phyloP scores from a whole-genome alignment of 768 basidiomycete species.

The Suillus discolor region DNA sequence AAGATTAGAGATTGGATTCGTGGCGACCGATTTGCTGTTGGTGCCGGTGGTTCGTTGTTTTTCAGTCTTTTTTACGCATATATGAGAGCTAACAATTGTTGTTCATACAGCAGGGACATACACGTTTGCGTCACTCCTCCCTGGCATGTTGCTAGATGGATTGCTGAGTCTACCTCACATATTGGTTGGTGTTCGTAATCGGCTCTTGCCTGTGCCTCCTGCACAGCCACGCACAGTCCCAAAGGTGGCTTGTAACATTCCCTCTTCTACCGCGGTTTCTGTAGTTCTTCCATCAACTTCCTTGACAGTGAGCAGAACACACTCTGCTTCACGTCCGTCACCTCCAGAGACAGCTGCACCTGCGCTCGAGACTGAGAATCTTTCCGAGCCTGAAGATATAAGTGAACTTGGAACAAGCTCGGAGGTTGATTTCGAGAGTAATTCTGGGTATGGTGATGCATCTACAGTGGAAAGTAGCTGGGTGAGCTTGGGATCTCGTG shows the following conservation, averaged over 20 bases:
- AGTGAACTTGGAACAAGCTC: slow-evolving; percentile 49
- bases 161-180: slow-evolving; percentile 68
- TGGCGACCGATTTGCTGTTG: slow-evolving; percentile 71
- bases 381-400: slow-evolving; percentile 12
- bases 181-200: slow-evolving; percentile 63
- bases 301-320: slow-evolving; percentile 2
- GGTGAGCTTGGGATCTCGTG: slow-evolving; percentile 55
- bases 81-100: slow-evolving; percentile 15
- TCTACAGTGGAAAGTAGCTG: slow-evolving; percentile 64
- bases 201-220: slow-evolving; percentile 55
- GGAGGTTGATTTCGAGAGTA: slow-evolving; percentile 72
- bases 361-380: slow-evolving; percentile 14
- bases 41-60: slow-evolving; percentile 69
- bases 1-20: slow-evolving; percentile 56
- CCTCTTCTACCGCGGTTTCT: slow-evolving; percentile 7
- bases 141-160: slow-evolving; percentile 60
- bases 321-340: background rate
- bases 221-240: slow-evolving; percentile 34
- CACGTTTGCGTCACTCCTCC: slow-evolving; percentile 68
- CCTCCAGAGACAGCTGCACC: slow-evolving; percentile 1
- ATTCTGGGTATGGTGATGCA: slow-evolving; percentile 51
- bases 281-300: background rate
- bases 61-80: background rate
- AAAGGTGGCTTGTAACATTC: slow-evolving; percentile 15
- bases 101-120: slow-evolving; percentile 64